phyloP scores from a whole-genome alignment of 768 basidiomycete species.

The Russula lepida region DNA sequence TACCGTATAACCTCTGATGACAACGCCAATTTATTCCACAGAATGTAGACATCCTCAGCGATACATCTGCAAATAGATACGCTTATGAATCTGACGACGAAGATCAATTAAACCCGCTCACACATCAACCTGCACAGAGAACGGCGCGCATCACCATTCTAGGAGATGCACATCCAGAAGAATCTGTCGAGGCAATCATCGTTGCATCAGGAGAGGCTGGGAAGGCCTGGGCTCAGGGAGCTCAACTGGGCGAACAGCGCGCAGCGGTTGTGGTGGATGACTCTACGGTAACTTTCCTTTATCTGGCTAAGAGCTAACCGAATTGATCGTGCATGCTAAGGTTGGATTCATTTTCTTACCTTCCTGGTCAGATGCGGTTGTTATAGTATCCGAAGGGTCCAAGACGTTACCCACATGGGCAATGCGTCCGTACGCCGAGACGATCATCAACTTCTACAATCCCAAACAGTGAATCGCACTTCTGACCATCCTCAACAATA shows the following conservation, averaged over 20 bases:
- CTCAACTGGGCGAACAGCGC: constrained; percentile 19
- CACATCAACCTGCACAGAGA: not conserved
- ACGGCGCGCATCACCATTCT: not conserved
- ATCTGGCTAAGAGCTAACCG: not conserved
- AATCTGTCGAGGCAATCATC: constrained; percentile 3
- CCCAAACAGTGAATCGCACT: constrained; percentile 18
- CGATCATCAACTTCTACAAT: constrained; percentile 17
- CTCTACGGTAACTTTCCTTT: constrained; percentile 5
- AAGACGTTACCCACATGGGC: constrained; percentile 21
- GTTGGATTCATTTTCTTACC: constrained; percentile 20
- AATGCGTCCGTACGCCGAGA: constrained; percentile 23
- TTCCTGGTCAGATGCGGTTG: constrained; percentile 18
- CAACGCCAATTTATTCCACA: not conserved
- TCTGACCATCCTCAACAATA: not conserved
- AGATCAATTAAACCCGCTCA: constrained; percentile 24
- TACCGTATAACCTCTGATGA: not conserved
- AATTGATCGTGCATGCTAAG: constrained; percentile 5
- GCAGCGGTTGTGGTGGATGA: constrained; percentile 15
- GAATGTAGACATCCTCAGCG: constrained; percentile 21
- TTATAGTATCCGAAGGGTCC: constrained; percentile 21
- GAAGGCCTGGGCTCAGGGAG: constrained; percentile 21
- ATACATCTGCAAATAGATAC: constrained; percentile 24
- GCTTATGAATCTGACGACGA: constrained; percentile 26
- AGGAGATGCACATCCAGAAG: not conserved
- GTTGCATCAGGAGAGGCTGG: constrained; percentile 22